Base-by-base conservation (phyloP, 2,329 filamentous ascomycete genomes). In the Colletotrichum sp. region DNA sequence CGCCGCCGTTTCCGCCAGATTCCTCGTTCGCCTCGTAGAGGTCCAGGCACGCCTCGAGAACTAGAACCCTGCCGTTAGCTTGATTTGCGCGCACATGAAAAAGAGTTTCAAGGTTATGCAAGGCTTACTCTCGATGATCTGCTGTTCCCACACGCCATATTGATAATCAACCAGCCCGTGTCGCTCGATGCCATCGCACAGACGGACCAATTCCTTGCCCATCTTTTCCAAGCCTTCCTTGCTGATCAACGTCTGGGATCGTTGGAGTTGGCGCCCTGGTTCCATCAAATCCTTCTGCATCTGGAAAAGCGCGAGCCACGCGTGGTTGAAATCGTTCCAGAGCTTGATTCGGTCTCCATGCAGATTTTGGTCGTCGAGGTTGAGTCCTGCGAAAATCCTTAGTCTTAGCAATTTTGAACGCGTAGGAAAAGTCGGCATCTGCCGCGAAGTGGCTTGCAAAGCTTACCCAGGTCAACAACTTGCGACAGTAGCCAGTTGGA, bases 101-200 rank as follows among this genome's bases (percentile, higher is more conserved):
- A 30, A 21, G 7, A 8, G 44, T 55, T 21, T 8, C 26, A 7
- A 49, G 52, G 18, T 26, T 44, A 34, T 34, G 66, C 26, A 7
- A 44, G 28, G 89, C 95, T 86, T 88, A 98, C 96, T 90, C 75
- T 91, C 91, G 80, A 97, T 91, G 80, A 99, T 98, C 82, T 95
- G 93, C 82, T 99, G 96, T 85, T 99, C 97, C 92, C 95, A 98
- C 30, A 99, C 95, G 10, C 97, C 97, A 87, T 98, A 98, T 81
- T 99, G 94, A 83, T 99, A 99, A 86, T 99, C 97, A 13, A 99
- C 95, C 64, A 99, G 87, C n/a, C 97, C 97, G 82, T 98, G 93
- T 79, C 94, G 93, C 84, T 99, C 96, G 77, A 99, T 91, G 67
- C 91, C 91, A 83, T 99, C 96, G 83, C 96, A 98, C 67, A 98